Evolutionary conservation across 225 moss, liverwort and hornwort genomes (phyloP).

Genomic region (Climacium dendroides): DNA sequence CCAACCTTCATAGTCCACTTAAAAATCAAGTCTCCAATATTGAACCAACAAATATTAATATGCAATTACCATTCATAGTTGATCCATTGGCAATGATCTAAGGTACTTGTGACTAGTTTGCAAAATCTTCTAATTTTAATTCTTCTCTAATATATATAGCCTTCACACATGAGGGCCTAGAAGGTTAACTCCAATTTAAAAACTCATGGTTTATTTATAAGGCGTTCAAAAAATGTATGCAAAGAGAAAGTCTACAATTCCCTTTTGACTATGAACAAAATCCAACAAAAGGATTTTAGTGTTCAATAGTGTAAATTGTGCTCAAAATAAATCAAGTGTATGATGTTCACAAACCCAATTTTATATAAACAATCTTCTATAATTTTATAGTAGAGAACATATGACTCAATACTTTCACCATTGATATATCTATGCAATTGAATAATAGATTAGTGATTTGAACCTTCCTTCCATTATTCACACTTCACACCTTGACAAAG

Average conservation of each 20-base stretch:
- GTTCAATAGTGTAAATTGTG: no score
- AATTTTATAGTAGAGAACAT: not conserved
- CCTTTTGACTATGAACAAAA: no score
- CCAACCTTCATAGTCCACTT: not conserved
- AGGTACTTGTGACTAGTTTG: not conserved
- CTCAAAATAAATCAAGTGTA: not conserved
- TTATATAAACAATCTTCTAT: not conserved
- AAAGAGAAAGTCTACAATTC: no score
- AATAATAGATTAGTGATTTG: not conserved
- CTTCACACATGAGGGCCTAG: not conserved
- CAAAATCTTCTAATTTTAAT: not conserved
- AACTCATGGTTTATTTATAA: no score
- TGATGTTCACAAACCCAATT: not conserved
- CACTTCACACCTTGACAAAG: not conserved
- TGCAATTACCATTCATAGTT: not conserved
- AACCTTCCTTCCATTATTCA: not conserved
- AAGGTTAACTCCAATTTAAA: rapidly evolving
- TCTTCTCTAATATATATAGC: not conserved
- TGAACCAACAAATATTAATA: not conserved
- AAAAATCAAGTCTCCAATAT: not conserved
- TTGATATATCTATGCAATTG: not conserved
- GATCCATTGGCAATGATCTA: not conserved
- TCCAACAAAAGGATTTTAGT: no score
- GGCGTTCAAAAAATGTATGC: no score
- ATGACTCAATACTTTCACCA: not conserved